A percentile compares a stretch with the other conserved stretches of the same genome.
Evolutionary conservation across 257 asterid genomes (phyloP).

Genomic region (Penstemon eatonii): DNA sequence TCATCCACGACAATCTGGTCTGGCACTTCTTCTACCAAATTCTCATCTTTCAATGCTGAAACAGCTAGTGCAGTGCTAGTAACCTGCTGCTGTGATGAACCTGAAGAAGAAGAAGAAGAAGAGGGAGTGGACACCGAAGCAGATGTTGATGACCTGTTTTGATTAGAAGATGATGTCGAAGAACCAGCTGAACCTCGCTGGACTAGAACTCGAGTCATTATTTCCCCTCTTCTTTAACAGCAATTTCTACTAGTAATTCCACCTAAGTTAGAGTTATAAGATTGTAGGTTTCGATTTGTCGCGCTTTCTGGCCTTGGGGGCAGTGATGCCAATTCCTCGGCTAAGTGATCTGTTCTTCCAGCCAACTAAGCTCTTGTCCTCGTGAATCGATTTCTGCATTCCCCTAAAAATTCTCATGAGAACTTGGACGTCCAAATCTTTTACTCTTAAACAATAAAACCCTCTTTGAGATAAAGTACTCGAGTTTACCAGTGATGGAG

Average conservation of each 20-base stretch:
- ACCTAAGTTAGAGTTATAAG: constrained; percentile 48
- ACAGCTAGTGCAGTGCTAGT: constrained; percentile 43
- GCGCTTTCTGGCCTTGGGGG: constrained; percentile 89
- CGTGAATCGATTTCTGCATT: constrained; percentile 86
- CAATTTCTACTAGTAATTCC: constrained; percentile 26
- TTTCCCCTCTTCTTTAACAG: constrained; percentile 39
- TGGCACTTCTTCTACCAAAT: constrained; percentile 44
- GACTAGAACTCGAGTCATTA: constrained; percentile 87
- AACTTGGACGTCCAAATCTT: constrained; percentile 66
- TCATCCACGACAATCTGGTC: constrained; percentile 59
- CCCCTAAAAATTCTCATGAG: constrained; percentile 99
- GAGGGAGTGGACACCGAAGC: constrained; percentile 44
- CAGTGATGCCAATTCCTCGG: constrained; percentile 78
- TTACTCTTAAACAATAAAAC: constrained; percentile 54
- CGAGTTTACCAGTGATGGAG: constrained; percentile 55
- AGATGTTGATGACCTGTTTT: constrained; percentile 55
- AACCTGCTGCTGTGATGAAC: constrained; percentile 54
- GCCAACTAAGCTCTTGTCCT: constrained; percentile 61
- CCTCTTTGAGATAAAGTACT: constrained; percentile 60
- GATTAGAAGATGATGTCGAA: constrained; percentile 63
- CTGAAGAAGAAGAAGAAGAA: constrained; percentile 51
- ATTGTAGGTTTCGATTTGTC: constrained; percentile 66
- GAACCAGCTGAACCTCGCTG: constrained; percentile 88
- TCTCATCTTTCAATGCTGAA: constrained; percentile 60
- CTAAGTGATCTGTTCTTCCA: constrained; percentile 72